Conservation (phyloP, 441 rosid species). For the Erodium moschatum region DNA sequence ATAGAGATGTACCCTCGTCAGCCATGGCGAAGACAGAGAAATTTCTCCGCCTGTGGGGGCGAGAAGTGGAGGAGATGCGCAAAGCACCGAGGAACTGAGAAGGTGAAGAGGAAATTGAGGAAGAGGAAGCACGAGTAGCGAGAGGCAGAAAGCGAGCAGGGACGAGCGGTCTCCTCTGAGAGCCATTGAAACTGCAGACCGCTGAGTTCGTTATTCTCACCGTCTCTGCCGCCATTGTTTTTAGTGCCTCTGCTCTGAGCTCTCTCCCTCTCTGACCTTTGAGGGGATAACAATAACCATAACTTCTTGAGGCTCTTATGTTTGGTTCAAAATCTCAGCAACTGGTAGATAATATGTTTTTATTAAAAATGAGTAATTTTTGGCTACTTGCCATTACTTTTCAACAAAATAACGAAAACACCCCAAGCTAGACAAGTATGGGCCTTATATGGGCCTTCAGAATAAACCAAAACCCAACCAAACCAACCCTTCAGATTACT, state of each 20-base stretch:
- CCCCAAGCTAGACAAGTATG: background rate
- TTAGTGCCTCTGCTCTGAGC: background rate
- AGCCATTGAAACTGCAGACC: constrained; percentile 48
- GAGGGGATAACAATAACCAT: background rate
- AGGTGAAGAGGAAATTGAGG: constrained; percentile 39
- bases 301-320: background rate
- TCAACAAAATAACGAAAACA: background rate
- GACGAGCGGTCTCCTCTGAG: constrained; percentile 34
- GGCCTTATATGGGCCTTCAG: too few species aligned
- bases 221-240: constrained; percentile 61
- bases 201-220: constrained; percentile 41
- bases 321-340: background rate
- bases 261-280: background rate
- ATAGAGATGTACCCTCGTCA: background rate
- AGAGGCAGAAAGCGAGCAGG: constrained; percentile 44
- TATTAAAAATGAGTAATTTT: background rate
- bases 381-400: background rate
- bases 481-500: too few species aligned
- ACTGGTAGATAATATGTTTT: background rate
- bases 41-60: constrained; percentile 30
- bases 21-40: constrained; percentile 67
- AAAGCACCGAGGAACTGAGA: constrained; percentile 43
- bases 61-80: constrained; percentile 29
- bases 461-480: too few species aligned
- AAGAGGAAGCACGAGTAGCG: constrained; percentile 29